Percentiles rank a stretch among this genome's conserved stretches.
Evolutionary conservation across 2,329 filamentous ascomycete genomes (phyloP).

Genomic region (Ceratocystis ficicola): DNA sequence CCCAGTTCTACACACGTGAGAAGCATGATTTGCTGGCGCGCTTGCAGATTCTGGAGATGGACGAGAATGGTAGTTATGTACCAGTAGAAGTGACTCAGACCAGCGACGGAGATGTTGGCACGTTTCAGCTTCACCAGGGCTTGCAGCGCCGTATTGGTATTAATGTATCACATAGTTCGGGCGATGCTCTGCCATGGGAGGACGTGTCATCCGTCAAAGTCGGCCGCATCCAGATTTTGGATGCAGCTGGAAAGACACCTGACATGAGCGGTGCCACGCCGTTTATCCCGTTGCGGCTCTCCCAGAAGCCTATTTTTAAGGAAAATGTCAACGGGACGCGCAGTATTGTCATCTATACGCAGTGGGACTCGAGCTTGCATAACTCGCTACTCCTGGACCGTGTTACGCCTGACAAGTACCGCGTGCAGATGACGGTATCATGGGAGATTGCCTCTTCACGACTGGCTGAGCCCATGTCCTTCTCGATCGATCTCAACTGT

Average conservation of each 20-base stretch:
- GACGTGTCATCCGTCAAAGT: conserved; percentile 66
- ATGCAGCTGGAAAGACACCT: conserved; percentile 72
- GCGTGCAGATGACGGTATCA: conserved; percentile 71
- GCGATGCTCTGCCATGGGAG: conserved; percentile 78
- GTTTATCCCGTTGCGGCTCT: conserved; percentile 57
- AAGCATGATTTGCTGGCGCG: conserved; percentile 84
- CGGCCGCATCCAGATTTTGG: conserved; percentile 69
- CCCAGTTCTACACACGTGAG: conserved; percentile 86
- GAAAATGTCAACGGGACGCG: conserved; percentile 83
- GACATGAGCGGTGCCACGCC: conserved; percentile 61
- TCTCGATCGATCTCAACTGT: conserved; percentile 65
- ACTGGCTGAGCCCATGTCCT: conserved; percentile 77
- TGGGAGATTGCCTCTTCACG: conserved; percentile 81
- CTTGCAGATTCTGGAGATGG: conserved; percentile 79
- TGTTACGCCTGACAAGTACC: conserved; percentile 82
- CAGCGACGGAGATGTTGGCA: conserved; percentile 71
- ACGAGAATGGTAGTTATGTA: conserved; percentile 79
- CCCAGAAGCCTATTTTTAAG: conserved; percentile 65
- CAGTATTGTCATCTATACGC: conserved; percentile 72
- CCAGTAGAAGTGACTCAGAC: conserved; percentile 87
- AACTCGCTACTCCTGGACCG: conserved; percentile 87
- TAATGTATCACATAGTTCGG: conserved; percentile 82
- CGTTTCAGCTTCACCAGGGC: conserved; percentile 91
- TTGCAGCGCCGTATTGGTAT: conserved; percentile 79
- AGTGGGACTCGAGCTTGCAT: conserved; percentile 95